Conservation (phyloP, 2,329 filamentous ascomycete species). For the Mycosphaerella sp. region DNA sequence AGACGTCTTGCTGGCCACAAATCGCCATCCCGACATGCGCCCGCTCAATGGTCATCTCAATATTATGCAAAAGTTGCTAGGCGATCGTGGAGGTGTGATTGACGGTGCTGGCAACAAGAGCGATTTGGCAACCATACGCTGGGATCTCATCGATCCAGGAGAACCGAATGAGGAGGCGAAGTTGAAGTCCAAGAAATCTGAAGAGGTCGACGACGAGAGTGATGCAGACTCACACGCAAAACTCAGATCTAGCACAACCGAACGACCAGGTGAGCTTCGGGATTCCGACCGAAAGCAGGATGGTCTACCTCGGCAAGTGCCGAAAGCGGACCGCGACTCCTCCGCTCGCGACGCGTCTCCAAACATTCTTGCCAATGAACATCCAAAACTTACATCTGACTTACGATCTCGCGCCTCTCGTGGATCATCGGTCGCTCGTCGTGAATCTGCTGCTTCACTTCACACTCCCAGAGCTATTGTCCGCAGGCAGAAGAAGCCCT, state of each 20-base stretch:
- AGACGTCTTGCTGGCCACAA: constrained; percentile 56
- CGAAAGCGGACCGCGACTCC: constrained; percentile 6
- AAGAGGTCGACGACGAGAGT: constrained; percentile 13
- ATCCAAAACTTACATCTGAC: constrained; percentile 7
- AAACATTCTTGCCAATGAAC: neutral
- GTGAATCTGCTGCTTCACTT: constrained; percentile 1
- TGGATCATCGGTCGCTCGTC: constrained; percentile 1
- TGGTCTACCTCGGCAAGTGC: constrained; percentile 5
- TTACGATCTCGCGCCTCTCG: constrained; percentile 5
- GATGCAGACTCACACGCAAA: constrained; percentile 27
- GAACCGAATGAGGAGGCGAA: constrained; percentile 34
- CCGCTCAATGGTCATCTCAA: constrained; percentile 54
- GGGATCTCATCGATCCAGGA: constrained; percentile 56
- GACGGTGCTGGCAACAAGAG: constrained; percentile 29
- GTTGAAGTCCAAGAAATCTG: constrained; percentile 11
- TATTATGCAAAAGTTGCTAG: constrained; percentile 37
- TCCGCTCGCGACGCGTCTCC: constrained; percentile 11
- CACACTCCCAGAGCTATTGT: neutral
- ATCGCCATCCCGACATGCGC: constrained; percentile 54
- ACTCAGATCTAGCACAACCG: neutral
- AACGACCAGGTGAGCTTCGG: neutral
- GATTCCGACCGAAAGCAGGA: neutral
- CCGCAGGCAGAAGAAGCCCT: neutral
- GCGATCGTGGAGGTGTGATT: constrained; percentile 35
- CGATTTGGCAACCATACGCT: constrained; percentile 54